A percentile compares a stretch with the other conserved stretches of the same genome.
Evolutionary conservation across 202 grass and related monocot species (phyloP).

Genomic region (Panicum hallii): DNA sequence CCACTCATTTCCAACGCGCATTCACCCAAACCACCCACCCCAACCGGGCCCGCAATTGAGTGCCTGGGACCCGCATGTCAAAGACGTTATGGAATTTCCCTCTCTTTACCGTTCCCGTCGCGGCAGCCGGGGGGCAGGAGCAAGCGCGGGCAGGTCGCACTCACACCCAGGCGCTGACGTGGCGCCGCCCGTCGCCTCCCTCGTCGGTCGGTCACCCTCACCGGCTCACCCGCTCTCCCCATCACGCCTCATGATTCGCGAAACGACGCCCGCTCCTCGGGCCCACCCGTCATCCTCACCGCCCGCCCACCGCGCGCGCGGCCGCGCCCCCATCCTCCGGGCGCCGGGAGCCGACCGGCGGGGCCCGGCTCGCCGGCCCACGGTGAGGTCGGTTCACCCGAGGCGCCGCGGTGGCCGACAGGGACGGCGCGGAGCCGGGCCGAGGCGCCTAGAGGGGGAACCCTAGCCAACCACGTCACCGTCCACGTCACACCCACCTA

Average conservation of each 20-base stretch:
- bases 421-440: neutral
- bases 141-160: constrained; percentile 29
- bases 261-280: neutral
- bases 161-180: constrained; percentile 18
- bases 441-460: neutral
- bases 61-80: neutral
- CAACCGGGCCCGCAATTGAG: too few species aligned
- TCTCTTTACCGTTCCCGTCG: neutral
- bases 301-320: neutral
- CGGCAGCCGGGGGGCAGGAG: neutral
- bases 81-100: fast-evolving
- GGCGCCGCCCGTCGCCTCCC: neutral
- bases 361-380: neutral
- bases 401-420: neutral
- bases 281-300: neutral
- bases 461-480: constrained; percentile 59
- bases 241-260: too few species aligned
- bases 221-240: neutral
- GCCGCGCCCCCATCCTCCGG: neutral
- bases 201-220: constrained; percentile 28
- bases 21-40: neutral
- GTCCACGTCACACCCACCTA: constrained; percentile 55
- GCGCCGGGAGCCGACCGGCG: neutral
- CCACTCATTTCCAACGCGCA: constrained; percentile 15
- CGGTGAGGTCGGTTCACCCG: constrained; percentile 40